A percentile compares a stretch with the other conserved stretches of the same genome.
These are phyloP conservation scores for Wallacemonas collosoma DNA, from an alignment of 208 protist species.

Conservation along the genomic window DNA sequence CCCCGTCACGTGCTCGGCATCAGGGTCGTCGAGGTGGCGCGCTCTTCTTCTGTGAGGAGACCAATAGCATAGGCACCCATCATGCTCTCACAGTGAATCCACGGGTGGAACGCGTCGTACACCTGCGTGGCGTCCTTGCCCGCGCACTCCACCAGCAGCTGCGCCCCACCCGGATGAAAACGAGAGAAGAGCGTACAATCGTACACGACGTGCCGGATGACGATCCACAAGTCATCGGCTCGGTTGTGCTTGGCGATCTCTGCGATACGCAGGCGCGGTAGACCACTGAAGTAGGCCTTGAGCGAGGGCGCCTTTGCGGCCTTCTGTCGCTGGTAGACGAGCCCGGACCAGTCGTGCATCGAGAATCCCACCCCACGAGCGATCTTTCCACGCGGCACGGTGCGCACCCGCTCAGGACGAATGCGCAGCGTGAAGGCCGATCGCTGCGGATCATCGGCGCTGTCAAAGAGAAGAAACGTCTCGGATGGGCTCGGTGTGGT, in stretches of 20 bases:
- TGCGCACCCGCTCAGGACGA: slow-evolving; percentile 21
- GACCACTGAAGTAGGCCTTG: slow-evolving; percentile 8
- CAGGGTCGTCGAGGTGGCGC: neutral
- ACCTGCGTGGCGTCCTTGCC: slow-evolving; percentile 71
- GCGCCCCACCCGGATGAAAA: slow-evolving; percentile 73
- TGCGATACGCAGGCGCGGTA: slow-evolving; percentile 37
- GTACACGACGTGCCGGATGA: slow-evolving; percentile 74
- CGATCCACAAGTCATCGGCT: slow-evolving; percentile 72
- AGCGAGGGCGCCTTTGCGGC: neutral
- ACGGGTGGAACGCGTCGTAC: slow-evolving; percentile 70
- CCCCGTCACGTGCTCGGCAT: neutral
- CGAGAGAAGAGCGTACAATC: slow-evolving; percentile 71
- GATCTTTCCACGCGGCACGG: slow-evolving; percentile 24
- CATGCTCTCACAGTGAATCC: slow-evolving; percentile 70
- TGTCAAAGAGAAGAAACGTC: slow-evolving; percentile 6
- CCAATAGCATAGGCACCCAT: slow-evolving; percentile 61
- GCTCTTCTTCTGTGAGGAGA: slow-evolving; percentile 18
- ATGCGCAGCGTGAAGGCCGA: slow-evolving; percentile 18
- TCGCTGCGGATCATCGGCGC: neutral
- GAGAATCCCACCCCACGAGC: slow-evolving; percentile 30
- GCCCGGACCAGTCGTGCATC: slow-evolving; percentile 52
- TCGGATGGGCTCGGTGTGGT: neutral
- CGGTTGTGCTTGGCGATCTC: slow-evolving; percentile 67
- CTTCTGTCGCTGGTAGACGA: slow-evolving; percentile 21
- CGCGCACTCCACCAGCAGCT: slow-evolving; percentile 53